Evolutionary conservation across 2,329 filamentous ascomycete species (phyloP), one percentile per base, ranked within the genome.

Genomic region (Ascomycota sp.): DNA sequence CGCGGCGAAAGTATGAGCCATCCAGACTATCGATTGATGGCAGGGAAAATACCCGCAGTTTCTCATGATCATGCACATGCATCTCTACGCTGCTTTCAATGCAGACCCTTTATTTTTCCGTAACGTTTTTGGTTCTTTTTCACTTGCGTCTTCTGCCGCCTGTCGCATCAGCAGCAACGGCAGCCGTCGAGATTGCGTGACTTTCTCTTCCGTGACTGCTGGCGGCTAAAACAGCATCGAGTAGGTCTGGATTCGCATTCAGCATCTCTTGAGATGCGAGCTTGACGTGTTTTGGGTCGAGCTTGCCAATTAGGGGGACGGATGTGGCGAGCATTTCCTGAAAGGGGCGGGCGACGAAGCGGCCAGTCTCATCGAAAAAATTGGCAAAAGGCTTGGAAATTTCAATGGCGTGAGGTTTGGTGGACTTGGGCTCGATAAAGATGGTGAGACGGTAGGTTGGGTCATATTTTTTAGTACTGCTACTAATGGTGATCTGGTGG

Each of bases 371-470:
- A 52, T 91, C 77, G 44, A 86, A 89, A 77, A 78, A 89, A 35
- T 67, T 62, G 27, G 67, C 68, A 50, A 89, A 86, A 27, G 75
- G 64, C 31, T 66, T 65, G 39, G 64, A 55, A 38, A 83, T 53
- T 40, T 70, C 61, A 38, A 69, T 47, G 12, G 57, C 59, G 39
- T 62, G 47, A 29, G 52, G 42, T 34, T 52, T 49, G 38, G 50
- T 51, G 28, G 49, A 46, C 38, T 54, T 57, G 33, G 44, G 33
- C 27, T 58, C 60, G 35, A 71, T 55, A 32, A 61, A 65, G 34
- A 92, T 63, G 30, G 66, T 71, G 38, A 92, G 58, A 47, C 78
- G 67, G 61, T 98, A 98, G 31, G 72, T 66, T 1, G 83, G 81
- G 29, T 75, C 67, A 54, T 84, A 71, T 53, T 93, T 93, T 48